A percentile compares a stretch with the other conserved stretches of the same genome.
These are phyloP conservation scores for Camillea tinctor DNA, from an alignment of 2,329 filamentous ascomycete species.

Conservation along the genomic window DNA sequence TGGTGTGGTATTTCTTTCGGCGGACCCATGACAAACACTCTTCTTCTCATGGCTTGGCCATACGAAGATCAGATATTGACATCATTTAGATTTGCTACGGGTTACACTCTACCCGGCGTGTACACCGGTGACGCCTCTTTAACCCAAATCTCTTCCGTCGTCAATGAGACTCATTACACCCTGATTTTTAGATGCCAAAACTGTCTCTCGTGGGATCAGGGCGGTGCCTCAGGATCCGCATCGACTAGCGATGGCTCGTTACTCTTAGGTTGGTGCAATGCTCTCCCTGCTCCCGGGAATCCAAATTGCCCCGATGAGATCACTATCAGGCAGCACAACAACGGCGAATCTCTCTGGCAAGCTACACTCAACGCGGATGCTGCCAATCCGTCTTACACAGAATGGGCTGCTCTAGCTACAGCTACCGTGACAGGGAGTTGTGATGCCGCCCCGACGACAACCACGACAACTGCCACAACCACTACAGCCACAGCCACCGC, in stretches of 20 bases:
- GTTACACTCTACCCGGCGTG: conserved; percentile 56
- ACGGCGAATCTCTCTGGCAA: conserved; percentile 54
- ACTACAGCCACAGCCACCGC: conserved; percentile 28
- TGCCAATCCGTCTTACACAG: conserved; percentile 40
- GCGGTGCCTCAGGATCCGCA: conserved; percentile 41
- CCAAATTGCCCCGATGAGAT: conserved; percentile 43
- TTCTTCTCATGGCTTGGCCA: conserved; percentile 60
- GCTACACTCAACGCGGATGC: conserved; percentile 37
- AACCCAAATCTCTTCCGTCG: conserved; percentile 56
- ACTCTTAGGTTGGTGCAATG: conserved; percentile 57
- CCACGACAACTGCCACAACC: conserved; percentile 21
- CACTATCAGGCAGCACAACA: conserved; percentile 53
- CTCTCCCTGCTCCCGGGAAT: conserved; percentile 42
- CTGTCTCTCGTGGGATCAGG: conserved; percentile 54
- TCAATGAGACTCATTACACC: conserved; percentile 59
- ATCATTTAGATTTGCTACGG: conserved; percentile 56
- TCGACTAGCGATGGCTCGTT: conserved; percentile 44
- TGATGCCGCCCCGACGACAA: conserved; percentile 28
- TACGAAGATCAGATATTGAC: conserved; percentile 53
- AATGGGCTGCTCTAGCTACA: conserved; percentile 45
- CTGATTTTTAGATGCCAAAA: conserved; percentile 65
- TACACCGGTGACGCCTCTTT: conserved; percentile 63
- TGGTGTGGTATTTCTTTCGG: conserved; percentile 60
- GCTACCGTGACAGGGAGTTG: conserved; percentile 38
- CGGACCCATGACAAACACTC: conserved; percentile 55